Evolutionary conservation across 495 filamentous ascomycete genomes (phyloP), one percentile per base, ranked within the genome.

Genomic region (Hyaloscypha variabilis): DNA sequence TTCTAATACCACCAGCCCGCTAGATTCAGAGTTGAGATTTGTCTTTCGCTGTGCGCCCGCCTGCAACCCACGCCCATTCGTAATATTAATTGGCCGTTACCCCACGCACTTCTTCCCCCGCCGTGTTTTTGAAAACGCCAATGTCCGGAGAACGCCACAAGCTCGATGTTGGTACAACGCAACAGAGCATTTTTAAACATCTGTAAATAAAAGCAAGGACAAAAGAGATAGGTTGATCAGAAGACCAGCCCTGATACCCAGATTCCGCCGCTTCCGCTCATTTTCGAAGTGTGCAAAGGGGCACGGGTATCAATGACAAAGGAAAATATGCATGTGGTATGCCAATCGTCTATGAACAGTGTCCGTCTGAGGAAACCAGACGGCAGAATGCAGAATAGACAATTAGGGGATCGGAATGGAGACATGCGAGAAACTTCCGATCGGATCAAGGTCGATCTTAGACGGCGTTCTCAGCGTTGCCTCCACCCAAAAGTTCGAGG

Each of bases 401-500:
- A 63, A 63, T 58, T 65, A 53, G 31, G n/a, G 34, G 63, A 55
- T 26, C 36, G 21, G 21, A 58, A 34, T 51, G 54, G 50, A 57
- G 13, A 23, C 39, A 46, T 46, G 39, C 58, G 59, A 60, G 54
- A 63, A 58, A 28, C 61, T 52, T 54, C 51, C 51, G 25, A 34
- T 42, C 36, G 23, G 60, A 42, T 50, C 34, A 21, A 62, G 24
- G 34, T 36, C 23, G 26, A 25, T 54, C 52, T 54, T 69, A 58
- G 14, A 50, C 23, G 36, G 65, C 50, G 50, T 30, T 63, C 65
- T 72, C 70, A 61, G 59, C 60, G 34, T 65, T 63, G 34, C 83
- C 85, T 56, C 88, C 88, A 63, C 91, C 91, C 49, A 99, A 88
- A 54, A 99, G 81, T 74, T 97, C 95, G 25, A 92, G 78, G 64